Conservation (phyloP, 495 filamentous ascomycete genomes). For the Neurospora tetrasperma region DNA sequence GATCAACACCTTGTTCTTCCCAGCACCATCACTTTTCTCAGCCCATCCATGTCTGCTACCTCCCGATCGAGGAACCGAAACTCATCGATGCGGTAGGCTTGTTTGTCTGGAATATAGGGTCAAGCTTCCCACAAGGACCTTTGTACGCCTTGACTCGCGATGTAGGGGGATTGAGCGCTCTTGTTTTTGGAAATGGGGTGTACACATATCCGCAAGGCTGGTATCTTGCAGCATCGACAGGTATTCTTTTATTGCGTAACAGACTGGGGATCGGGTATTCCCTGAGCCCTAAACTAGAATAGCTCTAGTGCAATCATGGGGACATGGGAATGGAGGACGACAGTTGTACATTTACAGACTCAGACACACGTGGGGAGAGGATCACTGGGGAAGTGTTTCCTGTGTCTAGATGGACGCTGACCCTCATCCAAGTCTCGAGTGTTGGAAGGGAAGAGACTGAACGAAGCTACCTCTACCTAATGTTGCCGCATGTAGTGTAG, state of each 20-base stretch:
- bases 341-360: background rate
- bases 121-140: background rate
- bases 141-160: slow-evolving; percentile 4
- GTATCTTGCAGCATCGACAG: background rate
- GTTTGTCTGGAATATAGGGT: background rate
- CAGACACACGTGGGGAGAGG: background rate
- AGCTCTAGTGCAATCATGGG: background rate
- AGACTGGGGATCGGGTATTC: background rate
- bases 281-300: background rate
- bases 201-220: background rate
- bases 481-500: background rate
- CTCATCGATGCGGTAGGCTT: background rate
- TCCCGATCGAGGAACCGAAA: background rate
- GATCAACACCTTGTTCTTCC: too few species aligned
- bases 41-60: background rate
- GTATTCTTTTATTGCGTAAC: background rate
- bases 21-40: background rate
- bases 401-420: background rate
- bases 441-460: background rate
- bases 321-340: background rate
- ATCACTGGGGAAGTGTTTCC: background rate
- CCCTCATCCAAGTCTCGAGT: background rate
- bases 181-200: background rate
- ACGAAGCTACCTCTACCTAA: background rate
- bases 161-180: background rate